Evolutionary conservation across 2,329 filamentous ascomycete genomes (phyloP), one percentile per base, ranked within the genome.

Genomic region (Exophiala viscosa): DNA sequence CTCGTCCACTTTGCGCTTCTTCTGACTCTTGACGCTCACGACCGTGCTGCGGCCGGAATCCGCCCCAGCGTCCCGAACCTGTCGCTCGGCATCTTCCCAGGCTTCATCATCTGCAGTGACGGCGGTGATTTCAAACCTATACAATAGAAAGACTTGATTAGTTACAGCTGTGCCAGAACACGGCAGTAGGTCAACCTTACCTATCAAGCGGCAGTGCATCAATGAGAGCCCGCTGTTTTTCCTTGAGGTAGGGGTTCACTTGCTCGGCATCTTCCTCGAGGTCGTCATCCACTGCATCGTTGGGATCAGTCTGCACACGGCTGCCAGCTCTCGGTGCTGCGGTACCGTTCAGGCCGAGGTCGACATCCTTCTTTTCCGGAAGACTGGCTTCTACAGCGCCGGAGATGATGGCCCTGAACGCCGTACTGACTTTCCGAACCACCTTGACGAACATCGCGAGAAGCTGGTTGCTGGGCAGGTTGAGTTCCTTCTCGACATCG

Each of bases 381-480:
- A 91, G 74, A 42, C 82, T 77, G 1, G 83, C 81, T 50, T 83
- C 85, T 9, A 86, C 85, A 0, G 88, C 90, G 3, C 82, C 83
- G 38, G 90, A 82, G 2, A 96, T 79, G 1, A 97, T 72, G 3
- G 78, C 75, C 31, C 84, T 82, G 71, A 99, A 93, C 66, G 91
- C 82, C 2, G 81, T 78, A 2, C 87, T 87, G 35, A 96, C 80
- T 74, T 97, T 97, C 60, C 90, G 84, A 54, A 96, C 80, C 55
- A 96, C 87, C 77, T 99, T 99, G 69, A 96, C 89, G 70, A 99
- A 97, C 87, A 97, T 95, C 55, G 92, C 91, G 57, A 99, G 77
- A 3, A 96, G 76, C 73, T 97, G 93, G 40, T 84, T 86, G 2
- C 83, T 80, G 1, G 82, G 83, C 5, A 96, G 73, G 6, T 79